Base-by-base conservation (phyloP, 441 rosid genomes). In the Populus hybrid region DNA sequence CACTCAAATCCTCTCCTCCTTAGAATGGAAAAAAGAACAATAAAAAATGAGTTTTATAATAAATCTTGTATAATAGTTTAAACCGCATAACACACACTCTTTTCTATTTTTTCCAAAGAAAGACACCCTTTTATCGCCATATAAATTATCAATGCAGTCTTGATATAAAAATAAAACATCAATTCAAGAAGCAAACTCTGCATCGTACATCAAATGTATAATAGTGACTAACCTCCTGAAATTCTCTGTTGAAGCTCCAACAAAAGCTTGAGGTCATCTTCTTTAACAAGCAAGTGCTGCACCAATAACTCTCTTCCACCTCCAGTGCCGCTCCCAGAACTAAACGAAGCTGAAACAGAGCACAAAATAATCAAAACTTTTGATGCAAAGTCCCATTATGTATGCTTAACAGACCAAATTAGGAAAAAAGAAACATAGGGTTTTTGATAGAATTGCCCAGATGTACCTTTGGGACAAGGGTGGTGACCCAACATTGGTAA, bases 1-100 rank as follows among this genome's bases (percentile, higher is more conserved):
- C 96, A 82, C 92, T 87, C 87, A 94, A 84, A 83, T 92, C 98
- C 87, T 90, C 97, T 69, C 97, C 98, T 94, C 76, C 86, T 84
- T 24, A 46, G 63, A 75, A 70, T 24, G 40, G 67, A 75, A 69
- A 53, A 80, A 76, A 74, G 7, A 79, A 19, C 10, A 70, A 69
- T 2, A 50, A 5, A 73, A 50, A 18, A 14, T 46, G 19, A 14
- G 12, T 46, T 46, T 46, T 46, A 46, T 19, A 46, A 14, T 46
- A 46, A 46, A 46, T 46, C 12, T 12, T 46, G 6, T 46, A 14
- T 14, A 46, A 46, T 14, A 14, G 19, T 46, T 14, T 4, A 23
- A 72, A 71, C 57, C 50, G 46, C 46, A 32, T 4, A 76, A 38
- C 23, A 30, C 9, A 36, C 5, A 69, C 23, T 32, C 23, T 50